Base-by-base conservation (phyloP, 768 basidiomycete genomes). In the Calocybe gangraenosa region DNA sequence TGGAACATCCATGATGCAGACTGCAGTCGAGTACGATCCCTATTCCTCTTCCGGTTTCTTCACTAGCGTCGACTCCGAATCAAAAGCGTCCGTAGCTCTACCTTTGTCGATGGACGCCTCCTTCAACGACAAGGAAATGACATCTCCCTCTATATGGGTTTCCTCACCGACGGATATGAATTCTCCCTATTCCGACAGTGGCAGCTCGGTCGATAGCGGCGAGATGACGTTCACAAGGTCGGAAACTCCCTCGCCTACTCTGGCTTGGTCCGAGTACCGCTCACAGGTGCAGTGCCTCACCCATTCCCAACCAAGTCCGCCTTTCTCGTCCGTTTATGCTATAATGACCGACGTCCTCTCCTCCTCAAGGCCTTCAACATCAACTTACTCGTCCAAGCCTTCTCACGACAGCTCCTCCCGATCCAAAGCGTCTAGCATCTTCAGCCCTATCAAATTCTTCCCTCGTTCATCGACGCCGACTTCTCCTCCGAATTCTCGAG, bases 1-100 rank as follows among this genome's bases (percentile, higher is more conserved):
- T 30, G 66, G 69, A 14, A 81, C 82, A 23, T 83, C 83, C 20
- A 70, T 73, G 52, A 85, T 87, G 84, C 84, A 83, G 47, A 87
- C 85, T 15, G 85, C 85, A 31, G 77, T 85, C 38, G 85, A 87
- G 62, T 74, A 76, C 44, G 80, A 76, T 43, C 71, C 74, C 10
- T 80, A 78, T 54, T 73, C 76, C 14, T 79, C 79, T 1, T 74
- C 76, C 44, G 81, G 76, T 52, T 80, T 74, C 53, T 63, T 79
- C 43, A 66, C 68, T 43, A 74, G 71, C 30, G 68, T 75, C 2
- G 59, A 66, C 30, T 69, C 71, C 14, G 48, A 64, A 13, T 67
- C 71, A 15, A 66, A 64, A 53, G 52, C 60, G 21, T 68, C 67
- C 22, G 49, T 65, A 28, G 52, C 57, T 21, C 59, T 72, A 19